Percentiles rank a stretch among this genome's conserved stretches.
Evolutionary conservation across 202 grass and related monocot species (phyloP).

Genomic region (Saccharum hybrid): DNA sequence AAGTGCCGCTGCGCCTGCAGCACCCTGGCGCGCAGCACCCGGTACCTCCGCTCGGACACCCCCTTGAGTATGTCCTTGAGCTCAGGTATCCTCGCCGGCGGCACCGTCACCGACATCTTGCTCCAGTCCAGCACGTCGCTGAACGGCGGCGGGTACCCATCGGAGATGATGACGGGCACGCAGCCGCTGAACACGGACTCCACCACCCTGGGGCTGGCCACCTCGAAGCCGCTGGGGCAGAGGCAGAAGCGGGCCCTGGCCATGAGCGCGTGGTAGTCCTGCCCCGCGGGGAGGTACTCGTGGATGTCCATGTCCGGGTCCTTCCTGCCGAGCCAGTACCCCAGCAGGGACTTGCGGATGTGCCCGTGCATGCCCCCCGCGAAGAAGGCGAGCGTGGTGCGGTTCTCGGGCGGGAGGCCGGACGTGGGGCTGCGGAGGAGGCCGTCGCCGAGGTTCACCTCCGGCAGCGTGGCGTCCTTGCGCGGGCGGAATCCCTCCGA

Average conservation of each 20-base stretch:
- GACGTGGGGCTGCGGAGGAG: constrained; percentile 49
- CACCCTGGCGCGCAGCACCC: constrained; percentile 63
- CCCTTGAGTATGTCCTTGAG: constrained; percentile 63
- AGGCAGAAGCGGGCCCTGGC: constrained; percentile 72
- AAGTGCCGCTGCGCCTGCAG: constrained; percentile 71
- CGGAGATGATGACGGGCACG: constrained; percentile 77
- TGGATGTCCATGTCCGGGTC: constrained; percentile 62
- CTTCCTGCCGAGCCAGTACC: constrained; percentile 55
- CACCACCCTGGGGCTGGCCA: constrained; percentile 78
- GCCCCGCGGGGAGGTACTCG: constrained; percentile 70
- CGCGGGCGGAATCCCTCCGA: constrained; percentile 71
- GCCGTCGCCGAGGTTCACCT: constrained; percentile 78
- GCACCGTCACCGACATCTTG: constrained; percentile 76
- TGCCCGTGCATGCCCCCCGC: constrained; percentile 71
- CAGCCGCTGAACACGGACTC: constrained; percentile 75
- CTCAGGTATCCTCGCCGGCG: constrained; percentile 71
- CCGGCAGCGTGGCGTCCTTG: constrained; percentile 82
- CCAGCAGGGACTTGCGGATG: constrained; percentile 59
- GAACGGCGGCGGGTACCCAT: constrained; percentile 76
- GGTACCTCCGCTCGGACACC: constrained; percentile 73
- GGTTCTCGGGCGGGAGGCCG: constrained; percentile 31
- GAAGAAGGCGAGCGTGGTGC: constrained; percentile 78
- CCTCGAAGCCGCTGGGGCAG: constrained; percentile 90
- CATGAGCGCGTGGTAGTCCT: constrained; percentile 76
- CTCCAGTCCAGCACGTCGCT: constrained; percentile 86